These are phyloP conservation scores for Metschnikowia orientalis DNA, from an alignment of 805 yeast genomes.

Conservation along the genomic window DNA sequence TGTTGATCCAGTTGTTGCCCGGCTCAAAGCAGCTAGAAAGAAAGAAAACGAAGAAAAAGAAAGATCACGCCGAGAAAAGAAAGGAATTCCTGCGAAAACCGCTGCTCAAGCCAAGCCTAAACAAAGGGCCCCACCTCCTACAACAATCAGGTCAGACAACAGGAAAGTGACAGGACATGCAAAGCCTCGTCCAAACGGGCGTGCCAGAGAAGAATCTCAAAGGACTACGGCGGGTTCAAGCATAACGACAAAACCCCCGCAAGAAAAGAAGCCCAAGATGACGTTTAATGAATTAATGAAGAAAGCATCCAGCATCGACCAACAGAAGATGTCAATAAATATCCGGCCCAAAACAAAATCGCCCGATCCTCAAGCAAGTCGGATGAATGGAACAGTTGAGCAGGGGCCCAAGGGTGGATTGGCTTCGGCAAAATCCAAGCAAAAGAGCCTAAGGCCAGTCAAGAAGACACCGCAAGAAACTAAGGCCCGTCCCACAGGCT, in stretches of 20 bases:
- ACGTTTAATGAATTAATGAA: slow-evolving; percentile 66
- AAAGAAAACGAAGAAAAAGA: slow-evolving; percentile 46
- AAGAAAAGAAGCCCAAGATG: slow-evolving; percentile 32
- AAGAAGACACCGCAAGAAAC: background rate
- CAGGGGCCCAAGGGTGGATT: too few relatives aligned
- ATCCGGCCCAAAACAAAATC: slow-evolving; percentile 39
- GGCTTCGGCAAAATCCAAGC: too few relatives aligned
- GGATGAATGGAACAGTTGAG: background rate
- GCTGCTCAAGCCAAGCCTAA: background rate
- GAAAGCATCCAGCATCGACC: slow-evolving; percentile 59
- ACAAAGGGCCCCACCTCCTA: background rate
- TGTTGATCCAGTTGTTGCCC: slow-evolving; percentile 66
- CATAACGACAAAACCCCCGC: slow-evolving; percentile 3
- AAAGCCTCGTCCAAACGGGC: slow-evolving; percentile 4
- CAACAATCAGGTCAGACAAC: too few relatives aligned
- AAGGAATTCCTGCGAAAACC: slow-evolving; percentile 7
- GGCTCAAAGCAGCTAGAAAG: slow-evolving; percentile 63
- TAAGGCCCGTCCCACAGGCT: slow-evolving; percentile 1
- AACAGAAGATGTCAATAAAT: slow-evolving; percentile 34
- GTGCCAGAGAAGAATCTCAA: slow-evolving; percentile 5
- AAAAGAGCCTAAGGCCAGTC: too few relatives aligned
- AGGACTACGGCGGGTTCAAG: slow-evolving; percentile 1
- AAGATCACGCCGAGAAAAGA: slow-evolving; percentile 30
- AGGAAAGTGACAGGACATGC: slow-evolving; percentile 4
- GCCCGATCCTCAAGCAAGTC: slow-evolving; percentile 21